Conservation (phyloP, 176 grass and related monocot species). For the Phragmites australis region DNA sequence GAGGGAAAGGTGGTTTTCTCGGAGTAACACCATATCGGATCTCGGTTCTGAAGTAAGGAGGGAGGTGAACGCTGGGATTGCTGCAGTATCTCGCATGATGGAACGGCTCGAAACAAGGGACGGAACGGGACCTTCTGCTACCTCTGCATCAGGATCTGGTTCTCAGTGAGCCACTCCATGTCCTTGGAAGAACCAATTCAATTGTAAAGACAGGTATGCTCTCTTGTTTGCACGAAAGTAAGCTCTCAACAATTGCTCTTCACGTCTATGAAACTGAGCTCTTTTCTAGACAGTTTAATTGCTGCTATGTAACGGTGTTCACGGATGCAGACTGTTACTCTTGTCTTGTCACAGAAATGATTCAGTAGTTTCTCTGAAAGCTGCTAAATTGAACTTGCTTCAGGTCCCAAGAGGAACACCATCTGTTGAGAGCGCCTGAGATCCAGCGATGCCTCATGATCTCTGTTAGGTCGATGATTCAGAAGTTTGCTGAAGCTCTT, state of each 20-base stretch:
- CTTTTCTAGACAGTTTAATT: neutral
- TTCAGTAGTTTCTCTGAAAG: neutral
- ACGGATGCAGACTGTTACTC: neutral
- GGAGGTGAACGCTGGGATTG: constrained; percentile 74
- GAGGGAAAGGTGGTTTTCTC: constrained; percentile 74
- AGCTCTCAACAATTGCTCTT: too few relatives aligned
- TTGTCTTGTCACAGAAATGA: neutral
- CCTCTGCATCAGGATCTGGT: constrained; percentile 44
- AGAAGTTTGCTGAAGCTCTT: constrained; percentile 18
- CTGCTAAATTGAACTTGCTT: neutral
- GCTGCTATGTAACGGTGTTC: neutral
- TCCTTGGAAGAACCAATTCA: neutral
- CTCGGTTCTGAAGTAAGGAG: constrained; percentile 73
- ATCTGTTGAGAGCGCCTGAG: constrained; percentile 27
- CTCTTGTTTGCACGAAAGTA: neutral
- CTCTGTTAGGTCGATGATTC: constrained; percentile 26
- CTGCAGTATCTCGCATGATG: constrained; percentile 72
- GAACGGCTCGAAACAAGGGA: constrained; percentile 60
- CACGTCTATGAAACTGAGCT: neutral
- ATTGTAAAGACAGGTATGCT: constrained; percentile 21
- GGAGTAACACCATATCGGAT: constrained; percentile 55
- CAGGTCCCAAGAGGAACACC: constrained; percentile 25
- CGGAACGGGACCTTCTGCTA: constrained; percentile 26
- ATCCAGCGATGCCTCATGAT: constrained; percentile 37
- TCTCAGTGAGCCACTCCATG: constrained; percentile 35